A percentile compares a stretch with the other conserved stretches of the same genome.
Evolutionary conservation across 129 eudicot species (phyloP).

Genomic region (Pittosporum tobira): DNA sequence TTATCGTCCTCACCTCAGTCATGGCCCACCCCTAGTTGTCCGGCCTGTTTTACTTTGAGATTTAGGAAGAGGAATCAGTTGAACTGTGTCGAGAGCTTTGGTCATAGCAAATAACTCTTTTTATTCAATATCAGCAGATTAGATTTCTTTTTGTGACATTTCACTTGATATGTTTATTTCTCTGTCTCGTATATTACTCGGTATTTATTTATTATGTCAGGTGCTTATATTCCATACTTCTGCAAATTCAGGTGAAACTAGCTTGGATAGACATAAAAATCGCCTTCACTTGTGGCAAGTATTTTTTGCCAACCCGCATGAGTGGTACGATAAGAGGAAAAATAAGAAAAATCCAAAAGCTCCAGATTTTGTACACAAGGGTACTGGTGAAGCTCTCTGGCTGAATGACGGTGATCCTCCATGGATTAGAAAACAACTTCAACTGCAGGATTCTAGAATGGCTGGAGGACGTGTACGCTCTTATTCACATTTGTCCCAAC

Average conservation of each 20-base stretch:
- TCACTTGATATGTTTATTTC: not conserved
- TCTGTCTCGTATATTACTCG: not conserved
- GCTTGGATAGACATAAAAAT: conserved; percentile 26
- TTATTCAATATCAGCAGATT: too few species aligned
- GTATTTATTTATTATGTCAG: not conserved
- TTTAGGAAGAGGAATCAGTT: not conserved
- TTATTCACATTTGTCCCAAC: conserved; percentile 12
- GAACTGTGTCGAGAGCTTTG: not conserved
- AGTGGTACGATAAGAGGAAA: conserved; percentile 65
- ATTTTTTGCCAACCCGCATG: conserved; percentile 59
- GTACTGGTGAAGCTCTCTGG: conserved; percentile 70
- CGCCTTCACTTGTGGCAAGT: conserved; percentile 73
- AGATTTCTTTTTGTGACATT: too few species aligned
- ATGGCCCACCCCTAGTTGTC: too few species aligned
- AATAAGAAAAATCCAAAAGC: conserved; percentile 29
- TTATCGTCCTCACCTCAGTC: too few species aligned
- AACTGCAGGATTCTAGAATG: conserved; percentile 44
- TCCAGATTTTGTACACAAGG: conserved; percentile 68
- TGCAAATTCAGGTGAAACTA: conserved; percentile 32
- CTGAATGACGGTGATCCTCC: conserved; percentile 50
- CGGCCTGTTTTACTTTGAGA: too few species aligned
- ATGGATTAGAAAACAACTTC: conserved; percentile 64
- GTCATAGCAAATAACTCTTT: not conserved
- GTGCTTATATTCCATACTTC: not conserved
- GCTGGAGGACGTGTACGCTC: conserved; percentile 3